phyloP scores from a whole-genome alignment of 2,329 filamentous ascomycete species.

The Monosporascus ibericus region DNA sequence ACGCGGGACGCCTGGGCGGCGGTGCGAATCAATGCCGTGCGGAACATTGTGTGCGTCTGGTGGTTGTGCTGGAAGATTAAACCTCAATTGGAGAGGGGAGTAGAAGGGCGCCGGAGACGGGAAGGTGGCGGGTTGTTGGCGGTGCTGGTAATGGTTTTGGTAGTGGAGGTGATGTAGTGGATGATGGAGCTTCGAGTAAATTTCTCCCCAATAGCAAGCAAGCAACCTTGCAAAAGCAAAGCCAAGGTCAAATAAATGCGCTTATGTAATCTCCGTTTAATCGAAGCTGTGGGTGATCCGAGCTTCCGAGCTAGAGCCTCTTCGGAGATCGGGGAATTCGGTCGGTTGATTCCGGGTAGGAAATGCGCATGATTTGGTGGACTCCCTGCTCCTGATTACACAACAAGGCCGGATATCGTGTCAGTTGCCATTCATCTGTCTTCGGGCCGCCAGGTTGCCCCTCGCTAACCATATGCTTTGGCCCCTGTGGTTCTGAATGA shows the following conservation, averaged over 20 bases:
- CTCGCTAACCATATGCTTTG: no score
- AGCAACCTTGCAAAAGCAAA: background rate
- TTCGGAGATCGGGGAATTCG: background rate
- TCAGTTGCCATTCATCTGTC: background rate
- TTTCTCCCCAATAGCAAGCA: constrained; percentile 21
- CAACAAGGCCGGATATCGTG: background rate
- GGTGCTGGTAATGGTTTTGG: constrained; percentile 4
- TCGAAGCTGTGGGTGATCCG: background rate
- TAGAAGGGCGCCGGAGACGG: background rate
- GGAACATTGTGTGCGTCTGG: constrained; percentile 61
- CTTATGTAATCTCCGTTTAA: background rate
- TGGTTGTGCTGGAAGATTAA: background rate
- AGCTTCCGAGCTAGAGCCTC: background rate
- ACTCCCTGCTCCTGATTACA: background rate
- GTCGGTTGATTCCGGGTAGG: background rate
- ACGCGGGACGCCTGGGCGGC: constrained; percentile 51
- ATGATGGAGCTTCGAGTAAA: constrained; percentile 20
- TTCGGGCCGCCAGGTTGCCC: no score
- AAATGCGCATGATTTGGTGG: background rate
- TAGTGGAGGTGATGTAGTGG: constrained; percentile 9
- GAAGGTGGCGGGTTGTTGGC: background rate
- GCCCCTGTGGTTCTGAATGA: no score
- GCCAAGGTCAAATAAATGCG: no score
- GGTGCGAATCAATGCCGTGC: constrained; percentile 76
- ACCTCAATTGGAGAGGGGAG: constrained; percentile 4